Evolutionary conservation across 371 early-diverging fungal genomes (phyloP), one percentile per base, ranked within the genome.

Genomic region (Furculomyces boomerangus): DNA sequence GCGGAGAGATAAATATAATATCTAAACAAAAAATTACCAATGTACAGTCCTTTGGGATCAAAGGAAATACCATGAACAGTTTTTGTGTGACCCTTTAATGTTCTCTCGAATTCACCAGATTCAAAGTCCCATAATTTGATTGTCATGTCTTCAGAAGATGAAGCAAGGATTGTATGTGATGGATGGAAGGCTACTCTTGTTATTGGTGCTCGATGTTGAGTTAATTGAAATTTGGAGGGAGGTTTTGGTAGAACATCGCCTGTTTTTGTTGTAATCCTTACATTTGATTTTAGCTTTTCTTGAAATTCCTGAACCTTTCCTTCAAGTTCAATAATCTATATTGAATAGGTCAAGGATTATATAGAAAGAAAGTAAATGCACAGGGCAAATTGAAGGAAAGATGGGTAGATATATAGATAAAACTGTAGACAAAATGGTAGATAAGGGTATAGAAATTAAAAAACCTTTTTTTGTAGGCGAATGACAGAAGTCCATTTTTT

Each of bases 401-500:
- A 18, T 7, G 18, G 35, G 13, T 27, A 7, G 25, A 46, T 22
- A 18, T 1, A 65, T 48, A 24, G 18, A 10, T 3, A 28, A 41
- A 30, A 65, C n/a, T n/a, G n/a, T 10, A 35, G 7, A 35, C 18
- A 35, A 35, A 35, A 35, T 35, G 18, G 35, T 35, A 35, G 10
- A 18, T 7, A 35, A 18, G 13, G 28, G 5, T 35, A 46, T 22
- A 18, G 3, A 65, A 50, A 24, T n/a, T 14, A 8, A 28, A 41
- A 30, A 65, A 82, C 86, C 80, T 90, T 92, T 60, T 85, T 84
- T 59, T 92, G 93, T 58, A 92, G 67, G 22, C 93, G 76, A 57
- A 91, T 81, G 13, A 91, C 86, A 16, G 89, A 86, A 5, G 84
- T 85, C 94, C 94, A 93, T 60, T 93, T 93, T 67, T 90, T 90